Evolutionary conservation across 2,329 filamentous ascomycete genomes (phyloP).

Genomic region (Aspergillus calidoustus): DNA sequence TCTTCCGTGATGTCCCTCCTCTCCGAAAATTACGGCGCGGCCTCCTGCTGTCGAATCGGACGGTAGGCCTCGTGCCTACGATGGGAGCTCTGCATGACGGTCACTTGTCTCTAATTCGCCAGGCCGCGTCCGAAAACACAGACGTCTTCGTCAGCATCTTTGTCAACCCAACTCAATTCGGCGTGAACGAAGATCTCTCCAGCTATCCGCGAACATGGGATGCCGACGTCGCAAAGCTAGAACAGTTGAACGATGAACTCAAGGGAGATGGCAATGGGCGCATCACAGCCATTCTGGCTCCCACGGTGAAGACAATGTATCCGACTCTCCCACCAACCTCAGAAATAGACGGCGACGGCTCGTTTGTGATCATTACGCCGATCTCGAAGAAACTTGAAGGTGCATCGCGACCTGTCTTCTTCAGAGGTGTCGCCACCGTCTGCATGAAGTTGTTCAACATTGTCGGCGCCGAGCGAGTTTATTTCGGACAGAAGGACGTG

Average conservation of each 20-base stretch:
- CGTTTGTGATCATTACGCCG: constrained; percentile 90
- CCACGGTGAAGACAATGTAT: constrained; percentile 83
- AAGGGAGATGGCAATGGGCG: constrained; percentile 62
- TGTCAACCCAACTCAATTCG: constrained; percentile 97
- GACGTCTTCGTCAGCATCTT: constrained; percentile 91
- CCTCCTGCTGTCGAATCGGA: constrained; percentile 68
- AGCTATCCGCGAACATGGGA: constrained; percentile 93
- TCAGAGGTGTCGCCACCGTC: constrained; percentile 92
- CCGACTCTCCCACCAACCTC: constrained; percentile 76
- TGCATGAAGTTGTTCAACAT: constrained; percentile 94
- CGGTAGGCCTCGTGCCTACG: constrained; percentile 88
- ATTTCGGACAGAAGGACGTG: constrained; percentile 97
- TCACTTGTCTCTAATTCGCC: constrained; percentile 82
- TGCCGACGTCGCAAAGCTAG: constrained; percentile 70
- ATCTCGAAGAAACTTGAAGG: constrained; percentile 83
- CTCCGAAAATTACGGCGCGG: constrained; percentile 72
- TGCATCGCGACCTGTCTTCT: constrained; percentile 86
- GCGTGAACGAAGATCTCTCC: constrained; percentile 80
- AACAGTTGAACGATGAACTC: constrained; percentile 72
- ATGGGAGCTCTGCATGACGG: constrained; percentile 97
- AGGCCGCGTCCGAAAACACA: constrained; percentile 81
- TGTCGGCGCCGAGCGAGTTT: constrained; percentile 75
- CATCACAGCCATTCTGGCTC: constrained; percentile 84
- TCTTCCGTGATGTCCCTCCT: constrained; percentile 76
- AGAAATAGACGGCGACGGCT: constrained; percentile 76